Evolutionary conservation across 805 yeast species (phyloP).

Genomic region (Pichia insulana): DNA sequence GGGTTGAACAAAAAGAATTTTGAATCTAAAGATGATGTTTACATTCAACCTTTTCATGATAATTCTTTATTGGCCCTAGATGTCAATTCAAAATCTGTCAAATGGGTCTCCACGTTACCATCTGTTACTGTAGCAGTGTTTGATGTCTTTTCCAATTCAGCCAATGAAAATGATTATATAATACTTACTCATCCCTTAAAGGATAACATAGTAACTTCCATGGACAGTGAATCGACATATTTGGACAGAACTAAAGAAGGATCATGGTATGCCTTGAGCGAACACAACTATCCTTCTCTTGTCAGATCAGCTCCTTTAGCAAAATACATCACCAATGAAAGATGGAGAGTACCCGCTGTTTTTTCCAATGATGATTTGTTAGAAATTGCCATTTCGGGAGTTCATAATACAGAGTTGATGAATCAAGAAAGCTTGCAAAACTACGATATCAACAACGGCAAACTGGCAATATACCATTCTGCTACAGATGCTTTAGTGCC

Average conservation of each 20-base stretch:
- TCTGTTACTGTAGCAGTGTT: constrained; percentile 68
- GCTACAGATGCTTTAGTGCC: constrained; percentile 7
- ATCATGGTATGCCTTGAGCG: constrained; percentile 84
- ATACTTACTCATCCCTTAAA: constrained; percentile 63
- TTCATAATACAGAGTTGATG: constrained; percentile 31
- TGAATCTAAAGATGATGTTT: constrained; percentile 60
- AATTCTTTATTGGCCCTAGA: constrained; percentile 71
- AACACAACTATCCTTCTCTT: constrained; percentile 65
- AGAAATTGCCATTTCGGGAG: constrained; percentile 40
- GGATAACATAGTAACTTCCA: not conserved
- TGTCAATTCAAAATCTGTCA: constrained; percentile 55
- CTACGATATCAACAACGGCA: not conserved
- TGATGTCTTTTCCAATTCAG: constrained; percentile 48
- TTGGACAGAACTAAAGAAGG: constrained; percentile 55
- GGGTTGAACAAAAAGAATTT: constrained; percentile 40
- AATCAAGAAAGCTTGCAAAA: constrained; percentile 7
- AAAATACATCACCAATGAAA: constrained; percentile 41
- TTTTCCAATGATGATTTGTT: constrained; percentile 32
- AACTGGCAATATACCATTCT: constrained; percentile 7
- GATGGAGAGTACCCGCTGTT: constrained; percentile 34
- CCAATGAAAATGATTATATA: constrained; percentile 31
- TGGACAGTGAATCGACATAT: constrained; percentile 39
- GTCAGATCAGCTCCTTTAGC: constrained; percentile 76
- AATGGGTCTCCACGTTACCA: constrained; percentile 73
- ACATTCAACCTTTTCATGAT: constrained; percentile 80